Evolutionary conservation across 1,139 yeast species (phyloP).

Genomic region (Kodamaea sp.): DNA sequence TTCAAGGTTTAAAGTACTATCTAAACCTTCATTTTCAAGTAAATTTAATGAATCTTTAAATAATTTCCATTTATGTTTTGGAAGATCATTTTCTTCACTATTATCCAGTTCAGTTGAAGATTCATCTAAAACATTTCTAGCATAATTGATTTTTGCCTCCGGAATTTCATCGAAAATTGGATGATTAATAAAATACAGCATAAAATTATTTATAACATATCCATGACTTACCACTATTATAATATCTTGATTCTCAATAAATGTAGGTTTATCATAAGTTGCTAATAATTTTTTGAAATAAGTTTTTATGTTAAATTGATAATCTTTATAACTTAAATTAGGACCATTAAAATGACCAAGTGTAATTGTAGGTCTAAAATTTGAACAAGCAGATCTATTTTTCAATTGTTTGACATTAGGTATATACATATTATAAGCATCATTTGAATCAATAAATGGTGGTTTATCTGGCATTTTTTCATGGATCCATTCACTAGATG

Average conservation of each 20-base stretch:
- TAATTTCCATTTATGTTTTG: constrained; percentile 30
- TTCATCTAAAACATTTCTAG: constrained; percentile 19
- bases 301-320: constrained; percentile 38
- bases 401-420: constrained; percentile 39
- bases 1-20: constrained; percentile 36
- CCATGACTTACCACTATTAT: constrained; percentile 44
- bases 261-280: constrained; percentile 41
- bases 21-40: constrained; percentile 25
- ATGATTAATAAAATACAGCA: constrained; percentile 42
- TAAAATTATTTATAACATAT: constrained; percentile 39
- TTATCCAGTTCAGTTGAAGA: constrained; percentile 5
- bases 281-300: constrained; percentile 44
- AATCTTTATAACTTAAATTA: constrained; percentile 40
- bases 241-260: constrained; percentile 34
- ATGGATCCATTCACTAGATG: constrained; percentile 48
- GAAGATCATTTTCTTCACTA: constrained; percentile 15
- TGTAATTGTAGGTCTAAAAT: constrained; percentile 45
- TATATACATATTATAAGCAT: constrained; percentile 48
- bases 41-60: constrained; percentile 34
- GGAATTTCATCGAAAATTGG: constrained; percentile 49
- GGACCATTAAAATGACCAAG: constrained; percentile 49
- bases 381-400: constrained; percentile 36
- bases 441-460: constrained; percentile 43
- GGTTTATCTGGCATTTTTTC: constrained; percentile 45
- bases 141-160: constrained; percentile 38